Conservation (phyloP, 345 rosid genomes). For the Boechera retrofracta region DNA sequence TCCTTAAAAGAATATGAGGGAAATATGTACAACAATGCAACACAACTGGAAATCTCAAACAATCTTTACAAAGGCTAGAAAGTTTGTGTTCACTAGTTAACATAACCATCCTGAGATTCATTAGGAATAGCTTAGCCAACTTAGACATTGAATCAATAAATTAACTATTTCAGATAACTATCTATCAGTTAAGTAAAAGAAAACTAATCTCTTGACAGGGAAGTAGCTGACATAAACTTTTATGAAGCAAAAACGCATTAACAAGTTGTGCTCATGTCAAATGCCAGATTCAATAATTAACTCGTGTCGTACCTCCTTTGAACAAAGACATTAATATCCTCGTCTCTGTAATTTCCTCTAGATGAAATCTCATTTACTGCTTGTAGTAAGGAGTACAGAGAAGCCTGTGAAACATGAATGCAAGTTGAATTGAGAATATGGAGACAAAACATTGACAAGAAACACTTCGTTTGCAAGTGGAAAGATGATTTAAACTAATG, state of each 20-base stretch:
- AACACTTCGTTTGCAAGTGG: background rate
- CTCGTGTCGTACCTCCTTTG: conserved; percentile 69
- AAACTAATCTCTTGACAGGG: background rate
- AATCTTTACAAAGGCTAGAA: conserved; percentile 20
- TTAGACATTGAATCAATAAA: conserved; percentile 1
- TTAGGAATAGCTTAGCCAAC: background rate
- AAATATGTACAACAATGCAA: conserved; percentile 7
- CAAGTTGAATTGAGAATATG: conserved; percentile 37
- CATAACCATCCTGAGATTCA: conserved; percentile 19
- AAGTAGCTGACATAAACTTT: background rate
- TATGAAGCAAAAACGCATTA: background rate
- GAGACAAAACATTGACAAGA: conserved; percentile 19
- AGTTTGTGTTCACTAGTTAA: conserved; percentile 19
- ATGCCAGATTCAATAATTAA: conserved; percentile 30
- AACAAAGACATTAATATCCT: conserved; percentile 72
- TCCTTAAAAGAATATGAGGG: conserved; percentile 1
- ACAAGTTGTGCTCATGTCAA: conserved; percentile 30
- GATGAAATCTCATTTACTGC: conserved; percentile 89
- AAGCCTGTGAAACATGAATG: conserved; percentile 65
- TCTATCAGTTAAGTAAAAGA: background rate
- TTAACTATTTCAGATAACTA: conserved; percentile 5
- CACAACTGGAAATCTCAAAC: conserved; percentile 12
- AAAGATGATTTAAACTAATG: background rate
- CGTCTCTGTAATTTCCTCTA: conserved; percentile 76
- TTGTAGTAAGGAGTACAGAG: conserved; percentile 81